A percentile compares a stretch with the other conserved stretches of the same genome.
phyloP scores from a whole-genome alignment of 2,329 filamentous ascomycete species.

The Pseudomassariella vexata region DNA sequence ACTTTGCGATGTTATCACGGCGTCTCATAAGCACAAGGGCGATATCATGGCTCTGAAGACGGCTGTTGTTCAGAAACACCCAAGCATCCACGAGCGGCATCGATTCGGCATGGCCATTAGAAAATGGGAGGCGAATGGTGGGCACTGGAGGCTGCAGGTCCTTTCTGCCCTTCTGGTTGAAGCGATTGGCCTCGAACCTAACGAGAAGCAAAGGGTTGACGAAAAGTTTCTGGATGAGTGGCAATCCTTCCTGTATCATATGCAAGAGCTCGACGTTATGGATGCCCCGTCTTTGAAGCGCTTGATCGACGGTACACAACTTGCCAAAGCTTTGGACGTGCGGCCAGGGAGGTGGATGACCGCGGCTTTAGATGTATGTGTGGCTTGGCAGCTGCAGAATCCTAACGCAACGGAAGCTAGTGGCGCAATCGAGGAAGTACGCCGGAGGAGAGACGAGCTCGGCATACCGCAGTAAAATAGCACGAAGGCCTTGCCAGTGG shows the following conservation, averaged over 20 bases:
- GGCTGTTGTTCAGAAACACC: conserved; percentile 38
- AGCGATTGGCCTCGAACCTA: conserved; percentile 32
- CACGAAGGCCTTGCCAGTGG: too few species aligned
- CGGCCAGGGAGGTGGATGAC: conserved; percentile 82
- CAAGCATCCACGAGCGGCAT: conserved; percentile 50
- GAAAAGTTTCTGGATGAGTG: conserved; percentile 42
- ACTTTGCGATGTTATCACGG: conserved; percentile 60
- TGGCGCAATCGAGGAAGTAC: conserved; percentile 56
- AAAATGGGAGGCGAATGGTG: conserved; percentile 56
- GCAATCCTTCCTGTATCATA: conserved; percentile 50
- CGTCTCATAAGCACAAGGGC: conserved; percentile 54
- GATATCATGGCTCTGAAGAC: conserved; percentile 61
- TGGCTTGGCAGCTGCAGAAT: conserved; percentile 85
- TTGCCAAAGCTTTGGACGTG: conserved; percentile 62
- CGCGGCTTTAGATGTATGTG: conserved; percentile 69
- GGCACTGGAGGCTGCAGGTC: conserved; percentile 67
- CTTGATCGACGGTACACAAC: conserved; percentile 68
- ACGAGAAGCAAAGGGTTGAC: conserved; percentile 32
- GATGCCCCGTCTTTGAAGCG: conserved; percentile 54
- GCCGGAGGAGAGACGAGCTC: conserved; percentile 44
- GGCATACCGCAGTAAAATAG: conserved; percentile 27
- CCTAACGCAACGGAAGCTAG: conserved; percentile 56
- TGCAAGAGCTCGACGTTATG: conserved; percentile 48
- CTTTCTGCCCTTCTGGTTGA: conserved; percentile 64
- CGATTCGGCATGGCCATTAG: conserved; percentile 69